Percentiles rank a stretch among this genome's conserved stretches.
Conservation (phyloP, 2,329 filamentous ascomycete genomes). For the Hypoxylon sp. region DNA sequence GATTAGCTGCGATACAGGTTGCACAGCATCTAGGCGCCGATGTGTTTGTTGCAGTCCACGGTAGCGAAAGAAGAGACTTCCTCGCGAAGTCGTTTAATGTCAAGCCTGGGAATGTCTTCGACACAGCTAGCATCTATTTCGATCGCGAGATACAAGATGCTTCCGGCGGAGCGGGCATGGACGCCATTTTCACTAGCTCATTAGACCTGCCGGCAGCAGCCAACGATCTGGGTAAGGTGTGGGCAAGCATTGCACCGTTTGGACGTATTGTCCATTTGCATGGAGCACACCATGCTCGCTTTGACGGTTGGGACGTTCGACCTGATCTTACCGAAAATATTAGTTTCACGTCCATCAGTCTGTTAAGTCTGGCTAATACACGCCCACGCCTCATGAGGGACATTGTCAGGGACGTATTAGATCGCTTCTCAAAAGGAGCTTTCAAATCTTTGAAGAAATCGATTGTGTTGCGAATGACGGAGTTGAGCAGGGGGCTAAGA, state of each 20-base stretch:
- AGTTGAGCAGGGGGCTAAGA: slow-evolving; percentile 30
- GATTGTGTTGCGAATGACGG: slow-evolving; percentile 30
- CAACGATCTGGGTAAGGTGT: slow-evolving; percentile 27
- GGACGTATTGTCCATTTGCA: slow-evolving; percentile 44
- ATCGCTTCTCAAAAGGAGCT: slow-evolving; percentile 25
- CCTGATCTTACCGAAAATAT: slow-evolving; percentile 39
- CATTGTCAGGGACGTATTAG: slow-evolving; percentile 36
- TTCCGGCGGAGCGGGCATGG: slow-evolving; percentile 33
- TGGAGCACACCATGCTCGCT: slow-evolving; percentile 28
- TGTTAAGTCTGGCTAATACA: slow-evolving; percentile 34
- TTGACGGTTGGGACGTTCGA: slow-evolving; percentile 30
- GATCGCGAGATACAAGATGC: slow-evolving; percentile 34
- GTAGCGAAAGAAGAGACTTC: slow-evolving; percentile 39
- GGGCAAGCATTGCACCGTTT: slow-evolving; percentile 36
- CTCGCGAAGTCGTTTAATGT: slow-evolving; percentile 38
- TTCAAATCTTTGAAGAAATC: slow-evolving; percentile 39
- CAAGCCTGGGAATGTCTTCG: slow-evolving; percentile 27
- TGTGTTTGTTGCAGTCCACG: slow-evolving; percentile 38
- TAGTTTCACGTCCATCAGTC: slow-evolving; percentile 39
- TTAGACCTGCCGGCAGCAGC: slow-evolving; percentile 20
- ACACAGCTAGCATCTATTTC: slow-evolving; percentile 39
- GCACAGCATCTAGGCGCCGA: slow-evolving; percentile 37
- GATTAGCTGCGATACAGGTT: slow-evolving; percentile 43
- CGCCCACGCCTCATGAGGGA: slow-evolving; percentile 43
- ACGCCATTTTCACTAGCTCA: slow-evolving; percentile 39